phyloP scores from a whole-genome alignment of 2,329 filamentous ascomycete genomes.

The Paracamarosporium sp. region DNA sequence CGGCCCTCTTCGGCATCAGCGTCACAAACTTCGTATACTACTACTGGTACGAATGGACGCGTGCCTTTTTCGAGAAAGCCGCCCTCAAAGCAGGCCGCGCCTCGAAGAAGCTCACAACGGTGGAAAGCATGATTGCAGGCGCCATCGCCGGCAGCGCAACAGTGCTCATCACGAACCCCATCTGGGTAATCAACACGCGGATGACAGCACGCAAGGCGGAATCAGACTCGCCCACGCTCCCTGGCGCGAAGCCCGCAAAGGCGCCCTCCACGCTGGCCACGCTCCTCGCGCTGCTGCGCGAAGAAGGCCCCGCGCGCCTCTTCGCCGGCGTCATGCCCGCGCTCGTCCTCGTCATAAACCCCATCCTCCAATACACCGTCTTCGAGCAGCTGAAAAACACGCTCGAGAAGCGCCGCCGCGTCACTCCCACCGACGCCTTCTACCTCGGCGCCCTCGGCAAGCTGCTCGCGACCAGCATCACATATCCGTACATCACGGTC shows the following conservation, averaged over 20 bases:
- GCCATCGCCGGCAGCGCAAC: constrained; percentile 93
- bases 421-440: constrained; percentile 88
- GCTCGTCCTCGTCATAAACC: constrained; percentile 94
- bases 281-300: constrained; percentile 76
- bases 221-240: constrained; percentile 47
- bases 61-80: constrained; percentile 81
- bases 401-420: constrained; percentile 76
- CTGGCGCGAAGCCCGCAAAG: constrained; percentile 56
- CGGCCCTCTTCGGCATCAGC: constrained; percentile 94
- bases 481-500: constrained; percentile 98
- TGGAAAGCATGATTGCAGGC: constrained; percentile 94
- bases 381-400: constrained; percentile 98
- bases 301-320: constrained; percentile 84
- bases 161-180: constrained; percentile 95
- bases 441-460: constrained; percentile 92
- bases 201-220: constrained; percentile 89
- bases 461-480: constrained; percentile 89
- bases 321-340: constrained; percentile 94
- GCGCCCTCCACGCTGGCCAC: constrained; percentile 80
- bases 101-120: constrained; percentile 82
- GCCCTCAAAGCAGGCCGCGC: constrained; percentile 75
- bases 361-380: constrained; percentile 97
- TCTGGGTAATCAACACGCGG: constrained; percentile 98
- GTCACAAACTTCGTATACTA: constrained; percentile 99
- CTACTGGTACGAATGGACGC: constrained; percentile 99